Evolutionary conservation across 2,329 filamentous ascomycete species (phyloP), one percentile per base, ranked within the genome.

Genomic region (Aspergillus cejpii): DNA sequence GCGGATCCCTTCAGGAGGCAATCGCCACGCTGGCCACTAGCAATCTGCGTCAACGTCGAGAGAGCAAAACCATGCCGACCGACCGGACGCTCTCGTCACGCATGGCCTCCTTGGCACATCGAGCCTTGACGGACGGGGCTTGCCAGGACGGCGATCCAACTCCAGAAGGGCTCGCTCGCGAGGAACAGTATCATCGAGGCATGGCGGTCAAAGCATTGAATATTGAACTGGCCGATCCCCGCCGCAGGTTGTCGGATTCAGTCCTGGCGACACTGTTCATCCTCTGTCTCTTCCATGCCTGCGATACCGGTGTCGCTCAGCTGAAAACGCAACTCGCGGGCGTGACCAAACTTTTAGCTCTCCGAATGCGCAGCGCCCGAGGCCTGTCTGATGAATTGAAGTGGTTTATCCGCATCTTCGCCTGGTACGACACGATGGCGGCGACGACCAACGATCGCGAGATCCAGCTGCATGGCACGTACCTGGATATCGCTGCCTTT

Each of bases 301-400:
- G 88, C 50, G 90, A 96, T 66, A 92, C 87, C 1, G 91, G 91
- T 2, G 84, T 96, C 54, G 88, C 87, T 15, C 91, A 91, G 59
- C 96, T 96, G 68, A 87, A 89, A 55, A 92, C 87, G 0, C 91
- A 96, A 62, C 89, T 96, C 58, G 88, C 88, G 1, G 90, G 91
- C 0, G 89, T 96, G 29, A 90, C 89, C 68, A 94, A 94, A 72
- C 81, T 97, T 24, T 77, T 96, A 8, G 79, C 83, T 3, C 79
- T 95, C 70, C 79, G 89, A 47, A 79, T 84, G 52, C 73, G 79
- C 62, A 68, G 76, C 62, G 58, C 81, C 59, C 65, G 79, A 37
- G 74, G 74, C 10, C 72, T 81, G 40, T 85, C 89, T 49, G 85
- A 87, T 47, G 80, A 83, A 23, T 58, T 69, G 15, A 71, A 68